These are phyloP conservation scores for Chlorella vulgaris DNA, from an alignment of 139 green algal genomes.

Conservation along the genomic window DNA sequence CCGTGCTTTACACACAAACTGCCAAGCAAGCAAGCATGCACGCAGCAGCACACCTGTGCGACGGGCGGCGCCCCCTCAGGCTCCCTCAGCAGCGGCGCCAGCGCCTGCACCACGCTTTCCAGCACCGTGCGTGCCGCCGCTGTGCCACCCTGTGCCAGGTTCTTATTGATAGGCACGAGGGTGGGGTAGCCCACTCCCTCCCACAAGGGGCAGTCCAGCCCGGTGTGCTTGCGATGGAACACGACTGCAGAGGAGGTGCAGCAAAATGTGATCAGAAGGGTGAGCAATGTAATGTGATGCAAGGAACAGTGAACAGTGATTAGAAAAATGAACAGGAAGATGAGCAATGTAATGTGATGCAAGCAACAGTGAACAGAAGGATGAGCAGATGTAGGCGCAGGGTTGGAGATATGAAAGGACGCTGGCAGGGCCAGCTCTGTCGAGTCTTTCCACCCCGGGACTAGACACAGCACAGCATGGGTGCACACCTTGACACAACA, in stretches of 20 bases:
- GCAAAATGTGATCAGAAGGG: not conserved
- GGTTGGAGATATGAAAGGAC: too few species aligned
- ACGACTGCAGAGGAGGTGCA: not conserved
- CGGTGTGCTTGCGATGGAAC: not conserved
- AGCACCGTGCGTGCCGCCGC: constrained; percentile 31
- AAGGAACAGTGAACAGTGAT: not conserved
- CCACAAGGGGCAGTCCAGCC: not conserved
- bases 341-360: not conserved
- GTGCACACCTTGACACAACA: too few species aligned
- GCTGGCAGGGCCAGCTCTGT: too few species aligned
- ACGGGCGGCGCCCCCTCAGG: not conserved
- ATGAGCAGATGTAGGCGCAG: not conserved
- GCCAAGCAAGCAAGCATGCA: too few species aligned
- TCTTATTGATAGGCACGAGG: constrained; percentile 34
- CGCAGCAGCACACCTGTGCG: too few species aligned
- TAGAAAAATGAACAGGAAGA: too few species aligned
- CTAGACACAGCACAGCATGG: too few species aligned
- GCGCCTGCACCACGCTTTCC: constrained; percentile 24
- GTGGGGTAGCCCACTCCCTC: constrained; percentile 22
- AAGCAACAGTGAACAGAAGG: not conserved
- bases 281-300: not conserved
- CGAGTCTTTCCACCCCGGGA: too few species aligned
- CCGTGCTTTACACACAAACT: not conserved
- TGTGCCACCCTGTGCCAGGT: constrained; percentile 24
- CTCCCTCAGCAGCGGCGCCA: not conserved